Conservation (phyloP, 225 moss, liverwort and hornwort species). For the Pleurozium schreberi region DNA sequence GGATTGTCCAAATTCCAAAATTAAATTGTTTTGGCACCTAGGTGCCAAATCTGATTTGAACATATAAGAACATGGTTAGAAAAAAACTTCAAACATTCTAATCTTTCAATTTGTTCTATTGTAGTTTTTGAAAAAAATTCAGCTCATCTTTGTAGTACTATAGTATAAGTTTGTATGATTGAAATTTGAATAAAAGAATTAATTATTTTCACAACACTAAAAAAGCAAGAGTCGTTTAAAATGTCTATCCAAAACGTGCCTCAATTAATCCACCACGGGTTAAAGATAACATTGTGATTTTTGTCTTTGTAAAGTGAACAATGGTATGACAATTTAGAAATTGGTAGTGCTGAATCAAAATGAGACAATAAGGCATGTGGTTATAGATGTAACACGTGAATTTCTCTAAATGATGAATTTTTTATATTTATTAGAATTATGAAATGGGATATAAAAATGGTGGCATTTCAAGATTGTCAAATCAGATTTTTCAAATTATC, state of each 20-base stretch:
- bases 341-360: background rate
- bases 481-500: background rate
- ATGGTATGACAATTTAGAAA: background rate
- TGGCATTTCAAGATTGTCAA: background rate
- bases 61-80: too few relatives aligned
- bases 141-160: fast-evolving
- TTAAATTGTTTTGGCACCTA: too few relatives aligned
- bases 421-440: background rate
- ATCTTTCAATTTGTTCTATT: fast-evolving
- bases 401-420: background rate
- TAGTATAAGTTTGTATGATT: background rate
- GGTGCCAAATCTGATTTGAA: too few relatives aligned
- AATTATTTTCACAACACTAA: too few relatives aligned
- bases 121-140: background rate
- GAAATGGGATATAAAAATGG: background rate
- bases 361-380: background rate
- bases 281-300: too few relatives aligned
- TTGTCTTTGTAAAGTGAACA: background rate
- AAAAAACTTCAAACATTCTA: background rate
- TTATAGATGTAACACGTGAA: background rate
- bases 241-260: background rate
- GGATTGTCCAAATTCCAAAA: too few relatives aligned
- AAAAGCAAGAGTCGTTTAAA: too few relatives aligned
- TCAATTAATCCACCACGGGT: fast-evolving
- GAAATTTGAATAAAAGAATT: background rate